Base-by-base conservation (phyloP, 2,329 filamentous ascomycete species). In the Emergomyces africanus region DNA sequence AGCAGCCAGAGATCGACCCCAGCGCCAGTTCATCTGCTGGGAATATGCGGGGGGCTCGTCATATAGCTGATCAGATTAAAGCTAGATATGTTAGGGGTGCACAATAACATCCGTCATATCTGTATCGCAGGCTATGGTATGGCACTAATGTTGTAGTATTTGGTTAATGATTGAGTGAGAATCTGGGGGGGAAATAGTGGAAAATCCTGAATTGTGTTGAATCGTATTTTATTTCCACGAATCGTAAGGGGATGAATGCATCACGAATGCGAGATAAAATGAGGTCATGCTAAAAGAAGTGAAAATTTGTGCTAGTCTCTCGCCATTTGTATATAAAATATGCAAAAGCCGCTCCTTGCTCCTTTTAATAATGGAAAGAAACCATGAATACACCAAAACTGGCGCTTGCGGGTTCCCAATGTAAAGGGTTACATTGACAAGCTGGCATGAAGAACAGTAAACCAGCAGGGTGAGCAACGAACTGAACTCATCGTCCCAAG, bases 21-120 rank as follows among this genome's bases (percentile, higher is more conserved):
- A 37, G 23, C 57, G 58, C 18, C 58, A 64, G 51, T 70, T 66
- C 58, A 61, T 75, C 30, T 74, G 70, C 55, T 76, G 74, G 73
- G 73, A 75, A 54, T 74, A 68, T 62, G 67, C 71, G 33, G 74
- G 71, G 9, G 63, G 68, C 18, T 66, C 68, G 42, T 58, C 55
- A 51, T 46, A 44, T 46, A 44, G 25, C n/a, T 55, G 25, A 50
- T 44, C 15, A 30, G 28, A 18, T 10, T 46, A 54, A 51, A 25
- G 8, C 9, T 51, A 33, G 25, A 9, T 5, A 25, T 39, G 8
- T 14, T 25, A 37, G 20, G 15, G 4, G n/a, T 20, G n/a, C 8
- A 51, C 5, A 35, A 51, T 12, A 18, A 51, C 18, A 49, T 15
- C 23, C 28, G 25, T 3, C 12, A 28, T 15, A 30, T 15, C 6